These are phyloP conservation scores for Fusarium sp. DNA, from an alignment of 2,329 filamentous ascomycete species.

Conservation along the genomic window DNA sequence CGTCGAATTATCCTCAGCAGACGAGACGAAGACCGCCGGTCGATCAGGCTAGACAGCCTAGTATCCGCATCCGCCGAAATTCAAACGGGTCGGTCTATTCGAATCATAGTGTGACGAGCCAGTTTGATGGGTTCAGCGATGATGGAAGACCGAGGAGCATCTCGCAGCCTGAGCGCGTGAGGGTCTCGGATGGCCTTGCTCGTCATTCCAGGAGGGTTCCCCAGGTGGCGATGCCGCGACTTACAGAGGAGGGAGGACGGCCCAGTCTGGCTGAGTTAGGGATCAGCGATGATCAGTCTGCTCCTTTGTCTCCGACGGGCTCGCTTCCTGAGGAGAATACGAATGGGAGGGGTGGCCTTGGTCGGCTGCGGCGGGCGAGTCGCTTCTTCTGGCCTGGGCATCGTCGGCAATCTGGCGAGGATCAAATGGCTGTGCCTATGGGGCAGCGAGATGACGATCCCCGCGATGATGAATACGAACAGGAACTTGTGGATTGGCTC, in stretches of 20 bases:
- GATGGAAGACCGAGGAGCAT: slow-evolving; percentile 46
- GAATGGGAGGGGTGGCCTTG: neutral
- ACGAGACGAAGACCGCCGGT: slow-evolving; percentile 20
- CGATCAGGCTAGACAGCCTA: slow-evolving; percentile 36
- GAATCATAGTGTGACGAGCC: slow-evolving; percentile 5
- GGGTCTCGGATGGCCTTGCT: slow-evolving; percentile 32
- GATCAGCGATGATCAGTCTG: slow-evolving; percentile 12
- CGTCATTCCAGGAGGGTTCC: slow-evolving; percentile 45
- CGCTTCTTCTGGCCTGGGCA: slow-evolving; percentile 42
- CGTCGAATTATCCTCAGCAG: neutral
- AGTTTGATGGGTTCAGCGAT: slow-evolving; percentile 15
- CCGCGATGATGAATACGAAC: slow-evolving; percentile 48
- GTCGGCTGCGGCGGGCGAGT: slow-evolving; percentile 35
- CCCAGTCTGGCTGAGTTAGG: slow-evolving; percentile 50
- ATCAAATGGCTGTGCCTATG: neutral
- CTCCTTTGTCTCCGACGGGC: slow-evolving; percentile 38
- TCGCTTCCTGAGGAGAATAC: slow-evolving; percentile 42
- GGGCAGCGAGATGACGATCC: slow-evolving; percentile 10
- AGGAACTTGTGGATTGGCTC: slow-evolving; percentile 52
- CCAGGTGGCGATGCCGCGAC: slow-evolving; percentile 49
- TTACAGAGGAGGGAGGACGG: slow-evolving; percentile 51
- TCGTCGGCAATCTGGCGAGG: slow-evolving; percentile 7
- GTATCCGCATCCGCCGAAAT: slow-evolving; percentile 39
- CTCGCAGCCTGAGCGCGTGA: slow-evolving; percentile 47
- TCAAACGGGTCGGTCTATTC: slow-evolving; percentile 38